These are phyloP conservation scores for Ilex asprella DNA, from an alignment of 257 asterid species.

Conservation along the genomic window DNA sequence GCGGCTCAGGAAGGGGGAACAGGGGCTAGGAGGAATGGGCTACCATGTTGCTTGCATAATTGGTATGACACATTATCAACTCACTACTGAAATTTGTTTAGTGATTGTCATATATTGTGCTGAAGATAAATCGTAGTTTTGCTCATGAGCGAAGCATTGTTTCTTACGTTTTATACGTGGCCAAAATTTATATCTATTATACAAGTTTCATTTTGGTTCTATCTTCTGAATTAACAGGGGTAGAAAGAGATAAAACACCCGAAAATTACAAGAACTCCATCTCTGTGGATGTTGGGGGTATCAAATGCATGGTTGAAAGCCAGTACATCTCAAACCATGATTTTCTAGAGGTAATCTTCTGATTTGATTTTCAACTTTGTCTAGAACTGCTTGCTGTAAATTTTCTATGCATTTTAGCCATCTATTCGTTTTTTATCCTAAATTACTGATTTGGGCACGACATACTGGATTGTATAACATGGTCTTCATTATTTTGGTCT, in stretches of 20 bases:
- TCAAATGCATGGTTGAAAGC: conserved; percentile 53
- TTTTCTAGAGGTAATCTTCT: conserved; percentile 55
- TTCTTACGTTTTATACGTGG: not conserved
- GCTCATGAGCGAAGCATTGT: too few species aligned
- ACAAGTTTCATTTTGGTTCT: too few species aligned
- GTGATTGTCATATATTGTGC: too few species aligned
- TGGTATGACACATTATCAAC: conserved; percentile 22
- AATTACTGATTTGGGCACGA: not conserved
- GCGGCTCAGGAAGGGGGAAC: conserved; percentile 51
- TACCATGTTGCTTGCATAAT: conserved; percentile 65
- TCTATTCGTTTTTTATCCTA: not conserved
- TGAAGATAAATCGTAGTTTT: too few species aligned
- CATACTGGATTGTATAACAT: too few species aligned
- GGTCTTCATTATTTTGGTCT: too few species aligned
- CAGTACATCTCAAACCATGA: conserved; percentile 69
- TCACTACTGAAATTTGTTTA: too few species aligned
- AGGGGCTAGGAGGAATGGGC: conserved; percentile 43
- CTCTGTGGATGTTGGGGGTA: conserved; percentile 58
- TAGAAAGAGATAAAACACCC: conserved; percentile 17
- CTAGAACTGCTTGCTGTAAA: too few species aligned
- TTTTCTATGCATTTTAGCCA: too few species aligned
- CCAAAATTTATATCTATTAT: too few species aligned
- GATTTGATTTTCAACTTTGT: not conserved
- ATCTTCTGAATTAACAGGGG: conserved; percentile 21
- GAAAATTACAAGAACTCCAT: conserved; percentile 32